A percentile compares a stretch with the other conserved stretches of the same genome.
Evolutionary conservation across 306 rosid species (phyloP).

Genomic region (Pterocarpus santalinus): DNA sequence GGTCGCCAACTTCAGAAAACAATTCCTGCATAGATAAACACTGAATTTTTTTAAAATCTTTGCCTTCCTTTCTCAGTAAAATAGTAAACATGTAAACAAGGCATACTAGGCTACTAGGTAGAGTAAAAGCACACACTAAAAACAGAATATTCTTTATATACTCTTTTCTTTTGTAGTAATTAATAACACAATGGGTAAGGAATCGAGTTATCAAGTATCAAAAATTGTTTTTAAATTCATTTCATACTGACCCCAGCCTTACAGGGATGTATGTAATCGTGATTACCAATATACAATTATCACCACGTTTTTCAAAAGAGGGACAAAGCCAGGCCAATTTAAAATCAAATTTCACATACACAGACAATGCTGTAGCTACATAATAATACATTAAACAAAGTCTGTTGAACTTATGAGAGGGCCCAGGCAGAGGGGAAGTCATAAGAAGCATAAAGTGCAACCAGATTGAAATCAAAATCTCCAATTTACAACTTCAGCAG

Average conservation of each 20-base stretch:
- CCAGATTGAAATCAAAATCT: not conserved
- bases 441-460: not conserved
- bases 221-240: not conserved
- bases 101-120: not conserved
- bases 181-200: not conserved
- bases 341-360: conserved; percentile 7
- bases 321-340: not conserved
- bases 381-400: not conserved
- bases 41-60: not conserved
- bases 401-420: not conserved
- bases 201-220: not conserved
- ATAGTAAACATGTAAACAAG: conserved; percentile 9
- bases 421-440: not conserved
- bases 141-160: not conserved
- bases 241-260: not conserved
- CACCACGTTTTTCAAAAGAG: not conserved
- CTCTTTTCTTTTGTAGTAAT: not conserved
- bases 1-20: conserved; percentile 91
- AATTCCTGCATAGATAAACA: conserved; percentile 68
- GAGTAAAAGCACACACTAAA: conserved; percentile 7
- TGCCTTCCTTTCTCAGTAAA: not conserved
- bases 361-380: not conserved
- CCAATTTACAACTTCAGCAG: too few species aligned
- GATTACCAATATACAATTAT: not conserved
- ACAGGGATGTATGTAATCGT: not conserved